Base-by-base conservation (phyloP, 768 basidiomycete species). In the Leccinum olivaceopallidum region DNA sequence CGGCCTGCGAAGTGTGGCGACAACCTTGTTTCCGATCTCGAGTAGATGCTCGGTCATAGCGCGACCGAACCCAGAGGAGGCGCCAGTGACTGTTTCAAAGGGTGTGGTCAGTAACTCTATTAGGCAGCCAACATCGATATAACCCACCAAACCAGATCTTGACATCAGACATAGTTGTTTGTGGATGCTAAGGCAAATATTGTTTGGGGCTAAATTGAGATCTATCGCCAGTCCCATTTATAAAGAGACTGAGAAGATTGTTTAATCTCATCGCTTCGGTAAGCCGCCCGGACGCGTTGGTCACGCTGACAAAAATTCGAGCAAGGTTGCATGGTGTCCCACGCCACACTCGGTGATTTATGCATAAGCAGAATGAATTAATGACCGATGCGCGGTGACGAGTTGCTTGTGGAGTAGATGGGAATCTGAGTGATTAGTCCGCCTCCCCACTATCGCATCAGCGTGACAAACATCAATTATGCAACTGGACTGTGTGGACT, bases 1-100 rank as follows among this genome's bases (percentile, higher is more conserved):
- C 9, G 78, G 77, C 30, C 65, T 75, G 57, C 80, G 80, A 16
- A 79, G 70, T 16, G 80, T 79, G 16, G 82, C 81, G 56, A 79
- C 66, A 32, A 73, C 80, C 13, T 64, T 75, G 61, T 79, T 73
- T 14, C 80, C 79, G 5, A 65, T 62, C 32, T 56, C 51, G 44
- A 82, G 49, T 2, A 28, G 14, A 28, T 55, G 36, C 56, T 78
- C 72, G 6, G 69, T 67, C 58, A 75, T 65, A 9, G 58, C 49
- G 8, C 70, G 67, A 2, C 77, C 76, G 56, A 80, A 72, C n/a
- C 77, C 77, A n/a, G 75, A 69, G 2, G 74, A 75, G 2, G 74
- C 61, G n/a, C 78, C 75, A 28, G 6, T 32, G 5, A 47, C 44
- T 47, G 20, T 47, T 44, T 44, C 34, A 6, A 36, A 36, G 44